These are phyloP conservation scores for Trametes pubescens DNA, from an alignment of 1,284 basidiomycete species.

Conservation along the genomic window DNA sequence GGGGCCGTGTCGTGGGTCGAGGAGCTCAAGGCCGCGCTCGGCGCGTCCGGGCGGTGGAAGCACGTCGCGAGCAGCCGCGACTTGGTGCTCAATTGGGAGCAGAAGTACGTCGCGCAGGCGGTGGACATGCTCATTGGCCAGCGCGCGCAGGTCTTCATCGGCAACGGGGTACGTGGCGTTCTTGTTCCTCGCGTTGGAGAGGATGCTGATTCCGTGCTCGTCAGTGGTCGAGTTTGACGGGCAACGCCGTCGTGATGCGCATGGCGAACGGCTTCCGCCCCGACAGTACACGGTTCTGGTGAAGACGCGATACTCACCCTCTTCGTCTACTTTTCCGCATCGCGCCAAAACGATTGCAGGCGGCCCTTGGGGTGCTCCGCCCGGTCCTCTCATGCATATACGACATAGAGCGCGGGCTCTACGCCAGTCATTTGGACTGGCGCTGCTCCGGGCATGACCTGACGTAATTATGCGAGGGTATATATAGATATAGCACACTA, in stretches of 20 bases:
- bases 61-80: slow-evolving; percentile 46
- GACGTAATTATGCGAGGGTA: neutral
- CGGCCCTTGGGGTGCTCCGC: no score
- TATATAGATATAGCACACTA: slow-evolving; percentile 13
- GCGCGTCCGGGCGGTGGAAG: slow-evolving; percentile 34
- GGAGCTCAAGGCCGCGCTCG: slow-evolving; percentile 53
- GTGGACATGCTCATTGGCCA: slow-evolving; percentile 56
- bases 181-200: slow-evolving; percentile 28
- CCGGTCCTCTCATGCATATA: no score
- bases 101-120: slow-evolving; percentile 49
- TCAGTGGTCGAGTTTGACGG: slow-evolving; percentile 67
- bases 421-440: neutral
- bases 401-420: neutral
- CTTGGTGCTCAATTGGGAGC: slow-evolving; percentile 47
- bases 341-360: no score
- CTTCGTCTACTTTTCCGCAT: no score
- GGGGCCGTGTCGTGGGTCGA: slow-evolving; percentile 48
- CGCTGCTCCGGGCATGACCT: neutral
- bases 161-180: slow-evolving; percentile 52
- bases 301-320: neutral
- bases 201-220: neutral
- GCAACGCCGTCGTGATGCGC: slow-evolving; percentile 63
- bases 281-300: slow-evolving; percentile 41
- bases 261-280: slow-evolving; percentile 47
- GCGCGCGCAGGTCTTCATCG: slow-evolving; percentile 53